Base-by-base conservation (phyloP, 2,329 filamentous ascomycete genomes). In the Aspergillus ruber region DNA sequence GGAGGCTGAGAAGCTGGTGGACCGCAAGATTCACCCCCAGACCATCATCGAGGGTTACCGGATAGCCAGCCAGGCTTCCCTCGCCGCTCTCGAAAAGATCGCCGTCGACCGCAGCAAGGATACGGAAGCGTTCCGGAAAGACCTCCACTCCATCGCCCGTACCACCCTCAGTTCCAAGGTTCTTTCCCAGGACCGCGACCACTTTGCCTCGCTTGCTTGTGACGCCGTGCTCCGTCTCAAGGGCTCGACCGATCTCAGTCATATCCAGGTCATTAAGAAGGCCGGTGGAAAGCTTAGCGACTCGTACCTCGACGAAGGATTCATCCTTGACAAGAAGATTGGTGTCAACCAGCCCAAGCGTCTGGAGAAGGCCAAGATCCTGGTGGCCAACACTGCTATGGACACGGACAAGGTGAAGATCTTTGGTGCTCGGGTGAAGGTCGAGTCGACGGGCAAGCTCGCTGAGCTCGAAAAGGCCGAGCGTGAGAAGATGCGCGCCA, bases 391-490 rank as follows among this genome's bases (percentile, higher is more conserved):
- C 75, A 98, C 93, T 8, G 87, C 90, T 10, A 98, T 98, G 93
- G 93, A 98, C 72, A 98, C 93, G 32, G 93, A 98, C 75, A 98
- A 98, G 79, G 88, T 98, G 76, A 98, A 98, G 81, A 97, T 98
- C 63, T 98, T 98, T 62, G 93, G 93, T 54, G 93, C 93, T 13
- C 83, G 91, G 50, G 89, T 98, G 63, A 97, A 97, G 80, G 93
- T 98, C 51, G 87, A 88, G 58, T 91, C 89, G 27, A 98, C 93
- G 3, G 89, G 89, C 68, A 96, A 97, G 78, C 81, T 98, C 43
- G 93, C 93, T n/a, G 93, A 98, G 63, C 78, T 98, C 46, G 93
- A 98, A 72, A 95, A 94, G 80, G 93, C 93, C 5, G 93, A 97
- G 77, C 86, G 89, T 63, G 93, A 98, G 63, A 97, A 97, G 84